Evolutionary conservation across 331 rosid genomes (phyloP), one percentile per base, ranked within the genome.

Genomic region (Pyrus hybrid): DNA sequence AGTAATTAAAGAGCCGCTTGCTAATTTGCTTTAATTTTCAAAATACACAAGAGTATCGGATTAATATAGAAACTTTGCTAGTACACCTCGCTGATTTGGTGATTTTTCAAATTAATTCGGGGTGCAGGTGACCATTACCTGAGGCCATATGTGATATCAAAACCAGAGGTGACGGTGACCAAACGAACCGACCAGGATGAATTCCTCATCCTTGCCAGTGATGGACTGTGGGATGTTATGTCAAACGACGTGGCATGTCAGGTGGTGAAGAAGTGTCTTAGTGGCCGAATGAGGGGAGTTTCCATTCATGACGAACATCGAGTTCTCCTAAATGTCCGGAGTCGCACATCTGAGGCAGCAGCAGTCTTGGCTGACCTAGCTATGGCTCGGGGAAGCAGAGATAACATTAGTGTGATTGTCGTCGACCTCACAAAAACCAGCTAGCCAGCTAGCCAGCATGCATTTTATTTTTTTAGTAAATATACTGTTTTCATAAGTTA

Each of bases 171-270:
- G 8, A 94, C 90, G 0, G 86, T 90, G 74, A 88, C 91, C 5
- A 85, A 85, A 72, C 67, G 97, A 79, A 88, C 63, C 7, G 76
- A 60, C 25, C 69, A 86, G 10, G 99, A 94, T 63, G 99, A 94
- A 33, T 94, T 90, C 80, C 86, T 94, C 3, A 83, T 94, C 66
- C 83, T 94, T 3, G 97, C 89, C 13, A 92, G 99, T 60, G 99
- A 94, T 77, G 99, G 99, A 0, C 81, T 94, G 68, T 94, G 99
- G 97, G 97, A 87, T 26, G 97, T 90, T 2, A 67, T 94, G 4
- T 81, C 99, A 0, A 88, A 86, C 12, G 91, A 92, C 61, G 57
- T 76, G 49, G 96, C 96, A 2, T 88, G 97, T 64, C 86, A 77
- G 35, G 79, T 88, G 26, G 97, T 90, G 35, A 90, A 88, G 83